Conservation (phyloP, 164 flowering plant species). For the Umbilicus rupestris region DNA sequence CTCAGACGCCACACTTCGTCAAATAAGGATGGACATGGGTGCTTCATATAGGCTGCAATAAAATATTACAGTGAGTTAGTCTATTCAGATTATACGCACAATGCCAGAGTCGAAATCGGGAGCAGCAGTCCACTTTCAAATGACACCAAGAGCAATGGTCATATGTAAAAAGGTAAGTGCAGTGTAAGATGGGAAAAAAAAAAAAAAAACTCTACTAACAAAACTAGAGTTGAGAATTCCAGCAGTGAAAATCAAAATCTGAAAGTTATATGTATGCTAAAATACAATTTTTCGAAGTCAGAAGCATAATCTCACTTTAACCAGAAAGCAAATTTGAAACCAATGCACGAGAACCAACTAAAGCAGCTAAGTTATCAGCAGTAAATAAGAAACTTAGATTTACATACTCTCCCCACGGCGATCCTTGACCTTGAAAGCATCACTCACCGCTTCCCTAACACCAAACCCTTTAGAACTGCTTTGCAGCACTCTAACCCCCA, state of each 20-base stretch:
- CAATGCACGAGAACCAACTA: background rate
- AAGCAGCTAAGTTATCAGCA: background rate
- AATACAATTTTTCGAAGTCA: background rate
- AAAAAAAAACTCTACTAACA: background rate
- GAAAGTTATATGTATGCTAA: background rate
- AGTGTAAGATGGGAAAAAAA: background rate
- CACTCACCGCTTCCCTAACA: conserved; percentile 47
- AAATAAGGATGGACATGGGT: conserved; percentile 24
- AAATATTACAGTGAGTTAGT: background rate
- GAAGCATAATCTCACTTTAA: background rate
- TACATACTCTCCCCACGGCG: conserved; percentile 60
- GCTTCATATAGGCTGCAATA: conserved; percentile 29
- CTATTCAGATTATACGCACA: background rate
- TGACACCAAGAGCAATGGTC: background rate
- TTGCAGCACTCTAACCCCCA: conserved; percentile 35
- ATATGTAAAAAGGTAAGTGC: background rate
- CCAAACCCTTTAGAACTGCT: conserved; percentile 15
- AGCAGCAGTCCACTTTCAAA: background rate
- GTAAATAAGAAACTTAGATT: background rate
- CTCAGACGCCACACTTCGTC: conserved; percentile 42
- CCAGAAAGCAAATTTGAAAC: background rate
- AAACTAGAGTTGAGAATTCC: background rate
- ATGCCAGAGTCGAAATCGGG: background rate
- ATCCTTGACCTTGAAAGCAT: conserved; percentile 53
- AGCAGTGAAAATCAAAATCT: background rate